Conservation (phyloP, 2,329 filamentous ascomycete species). For the Ilyonectria destructans region DNA sequence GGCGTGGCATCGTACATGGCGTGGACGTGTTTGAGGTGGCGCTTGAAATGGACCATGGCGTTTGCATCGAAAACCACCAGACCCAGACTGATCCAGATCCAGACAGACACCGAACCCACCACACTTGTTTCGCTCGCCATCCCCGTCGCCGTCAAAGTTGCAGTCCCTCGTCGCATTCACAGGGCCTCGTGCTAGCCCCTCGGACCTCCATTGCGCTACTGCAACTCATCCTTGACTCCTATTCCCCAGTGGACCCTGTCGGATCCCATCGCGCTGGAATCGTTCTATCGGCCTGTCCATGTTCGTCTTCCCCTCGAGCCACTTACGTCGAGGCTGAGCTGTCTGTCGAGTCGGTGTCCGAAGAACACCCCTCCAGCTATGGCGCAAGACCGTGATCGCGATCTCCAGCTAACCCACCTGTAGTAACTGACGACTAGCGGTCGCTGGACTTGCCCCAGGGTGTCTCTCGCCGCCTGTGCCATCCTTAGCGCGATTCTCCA, state of each 20-base stretch:
- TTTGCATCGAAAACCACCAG: slow-evolving; percentile 11
- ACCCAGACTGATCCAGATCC: slow-evolving; percentile 21
- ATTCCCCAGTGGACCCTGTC: slow-evolving; percentile 33
- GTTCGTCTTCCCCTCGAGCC: slow-evolving; percentile 19
- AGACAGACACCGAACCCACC: slow-evolving; percentile 14
- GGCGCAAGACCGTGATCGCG: slow-evolving; percentile 17
- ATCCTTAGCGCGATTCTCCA: slow-evolving; percentile 26
- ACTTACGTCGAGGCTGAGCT: slow-evolving; percentile 13
- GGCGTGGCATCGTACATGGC: background rate
- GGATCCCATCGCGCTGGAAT: slow-evolving; percentile 30
- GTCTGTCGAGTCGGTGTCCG: slow-evolving; percentile 23
- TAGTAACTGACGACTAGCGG: slow-evolving; percentile 12
- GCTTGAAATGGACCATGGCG: background rate
- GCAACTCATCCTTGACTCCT: slow-evolving; percentile 44
- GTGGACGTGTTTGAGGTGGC: slow-evolving; percentile 1
- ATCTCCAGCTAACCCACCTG: slow-evolving; percentile 22
- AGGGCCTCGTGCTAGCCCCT: background rate
- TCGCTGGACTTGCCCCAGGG: slow-evolving; percentile 10
- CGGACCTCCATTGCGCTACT: slow-evolving; percentile 32
- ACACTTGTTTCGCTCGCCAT: slow-evolving; percentile 11
- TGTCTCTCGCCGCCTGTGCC: slow-evolving; percentile 6
- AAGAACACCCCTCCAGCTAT: slow-evolving; percentile 12
- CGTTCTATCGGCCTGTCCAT: slow-evolving; percentile 21
- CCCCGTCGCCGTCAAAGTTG: slow-evolving; percentile 14
- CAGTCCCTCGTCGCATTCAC: slow-evolving; percentile 1